Evolutionary conservation across 345 rosid genomes (phyloP).

Genomic region (Pelargonium nanum): DNA sequence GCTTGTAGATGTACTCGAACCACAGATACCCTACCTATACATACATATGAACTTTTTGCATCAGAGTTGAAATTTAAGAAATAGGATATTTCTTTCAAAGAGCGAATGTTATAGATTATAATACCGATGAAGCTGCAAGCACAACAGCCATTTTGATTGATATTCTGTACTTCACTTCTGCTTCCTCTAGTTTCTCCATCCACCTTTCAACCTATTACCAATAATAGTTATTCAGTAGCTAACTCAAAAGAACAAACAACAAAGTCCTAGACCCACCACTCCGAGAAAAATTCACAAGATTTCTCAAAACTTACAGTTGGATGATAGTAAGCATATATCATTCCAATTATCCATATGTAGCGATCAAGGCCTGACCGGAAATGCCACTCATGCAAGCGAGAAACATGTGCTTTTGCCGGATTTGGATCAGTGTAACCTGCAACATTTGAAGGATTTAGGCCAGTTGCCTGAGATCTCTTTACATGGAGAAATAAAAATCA

Average conservation of each 20-base stretch:
- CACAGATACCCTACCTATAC: constrained; percentile 72
- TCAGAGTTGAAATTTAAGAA: constrained; percentile 1
- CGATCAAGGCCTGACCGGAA: constrained; percentile 99
- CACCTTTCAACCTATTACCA: constrained; percentile 71
- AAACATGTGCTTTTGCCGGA: constrained; percentile 65
- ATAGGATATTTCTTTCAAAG: background rate
- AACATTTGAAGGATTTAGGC: constrained; percentile 16
- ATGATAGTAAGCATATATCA: constrained; percentile 96
- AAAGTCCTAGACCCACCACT: constrained; percentile 4
- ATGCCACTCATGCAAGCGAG: constrained; percentile 94
- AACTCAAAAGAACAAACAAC: background rate
- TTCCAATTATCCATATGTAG: constrained; percentile 96
- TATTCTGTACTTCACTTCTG: constrained; percentile 56
- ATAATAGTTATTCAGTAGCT: constrained; percentile 8
- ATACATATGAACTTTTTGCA: constrained; percentile 17
- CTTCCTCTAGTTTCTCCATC: constrained; percentile 97
- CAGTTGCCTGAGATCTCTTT: constrained; percentile 5
- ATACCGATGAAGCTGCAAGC: constrained; percentile 46
- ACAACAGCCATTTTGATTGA: constrained; percentile 59
- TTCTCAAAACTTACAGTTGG: constrained; percentile 65
- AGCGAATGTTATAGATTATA: constrained; percentile 6
- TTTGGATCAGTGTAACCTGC: constrained; percentile 91
- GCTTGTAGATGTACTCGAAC: constrained; percentile 78
- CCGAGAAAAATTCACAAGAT: constrained; percentile 8
- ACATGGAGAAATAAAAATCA: constrained; percentile 8